phyloP scores from a whole-genome alignment of 2,329 filamentous ascomycete species.

The Claviceps citrina region DNA sequence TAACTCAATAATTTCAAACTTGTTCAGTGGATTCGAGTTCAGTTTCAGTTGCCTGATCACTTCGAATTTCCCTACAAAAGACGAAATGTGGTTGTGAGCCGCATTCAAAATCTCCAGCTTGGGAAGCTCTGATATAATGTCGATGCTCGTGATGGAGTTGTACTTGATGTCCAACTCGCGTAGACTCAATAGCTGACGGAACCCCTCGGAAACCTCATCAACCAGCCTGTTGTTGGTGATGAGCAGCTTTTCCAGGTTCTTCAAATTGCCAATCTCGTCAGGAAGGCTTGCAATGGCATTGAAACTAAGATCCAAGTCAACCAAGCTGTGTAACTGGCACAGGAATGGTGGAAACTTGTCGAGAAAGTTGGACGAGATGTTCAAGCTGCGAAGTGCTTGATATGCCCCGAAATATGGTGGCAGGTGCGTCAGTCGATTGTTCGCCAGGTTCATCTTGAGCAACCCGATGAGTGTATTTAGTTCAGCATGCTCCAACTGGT shows the following conservation, averaged over 20 bases:
- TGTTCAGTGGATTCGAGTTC: constrained; percentile 89
- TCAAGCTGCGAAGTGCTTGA: constrained; percentile 63
- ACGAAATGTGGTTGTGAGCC: constrained; percentile 83
- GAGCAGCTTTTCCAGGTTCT: constrained; percentile 72
- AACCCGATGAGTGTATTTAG: constrained; percentile 60
- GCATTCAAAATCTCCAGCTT: constrained; percentile 77
- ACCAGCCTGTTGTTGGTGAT: constrained; percentile 88
- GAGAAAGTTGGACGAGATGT: constrained; percentile 86
- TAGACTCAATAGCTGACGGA: constrained; percentile 59
- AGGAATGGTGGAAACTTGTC: constrained; percentile 74
- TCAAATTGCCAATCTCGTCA: constrained; percentile 60
- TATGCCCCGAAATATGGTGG: constrained; percentile 75
- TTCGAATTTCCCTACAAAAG: constrained; percentile 78
- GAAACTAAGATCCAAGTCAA: constrained; percentile 93
- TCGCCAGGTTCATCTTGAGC: constrained; percentile 81
- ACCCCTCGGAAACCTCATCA: constrained; percentile 56
- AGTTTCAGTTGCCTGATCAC: constrained; percentile 71
- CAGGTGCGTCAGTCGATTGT: constrained; percentile 70
- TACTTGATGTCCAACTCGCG: constrained; percentile 91
- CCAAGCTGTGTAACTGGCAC: constrained; percentile 64
- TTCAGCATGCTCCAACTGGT: constrained; percentile 73
- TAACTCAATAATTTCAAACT: constrained; percentile 66
- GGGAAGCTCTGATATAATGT: constrained; percentile 70
- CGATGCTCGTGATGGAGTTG: constrained; percentile 77
- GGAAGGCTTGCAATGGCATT: constrained; percentile 73